A percentile compares a stretch with the other conserved stretches of the same genome.
phyloP scores from a whole-genome alignment of 1,284 basidiomycete species.

The Exobasidium cylindrosporum region DNA sequence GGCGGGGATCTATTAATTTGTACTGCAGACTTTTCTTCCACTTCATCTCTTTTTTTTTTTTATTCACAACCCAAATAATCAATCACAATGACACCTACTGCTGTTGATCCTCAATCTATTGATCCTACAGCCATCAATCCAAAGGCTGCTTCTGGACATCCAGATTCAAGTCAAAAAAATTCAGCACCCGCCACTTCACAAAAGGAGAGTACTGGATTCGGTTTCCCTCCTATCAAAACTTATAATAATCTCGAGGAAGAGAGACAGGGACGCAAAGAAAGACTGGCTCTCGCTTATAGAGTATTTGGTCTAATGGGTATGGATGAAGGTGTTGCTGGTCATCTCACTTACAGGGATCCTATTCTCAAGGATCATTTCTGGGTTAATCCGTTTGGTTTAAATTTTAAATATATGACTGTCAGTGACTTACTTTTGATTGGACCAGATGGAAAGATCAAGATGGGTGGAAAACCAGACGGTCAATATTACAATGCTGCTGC shows the following conservation, averaged over 20 bases:
- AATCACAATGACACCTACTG: neutral
- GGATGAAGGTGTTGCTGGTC: slow-evolving; percentile 62
- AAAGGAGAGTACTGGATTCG: slow-evolving; percentile 5
- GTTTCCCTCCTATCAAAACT: neutral
- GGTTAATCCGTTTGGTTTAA: slow-evolving; percentile 50
- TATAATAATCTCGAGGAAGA: slow-evolving; percentile 59
- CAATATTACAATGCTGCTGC: slow-evolving; percentile 57
- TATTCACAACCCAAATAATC: neutral
- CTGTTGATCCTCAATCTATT: neutral
- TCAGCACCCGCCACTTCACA: slow-evolving; percentile 1
- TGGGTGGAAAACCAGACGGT: slow-evolving; percentile 36
- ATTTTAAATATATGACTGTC: slow-evolving; percentile 37
- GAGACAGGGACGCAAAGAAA: slow-evolving; percentile 61
- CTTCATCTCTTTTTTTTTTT: neutral
- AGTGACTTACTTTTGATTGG: slow-evolving; percentile 38
- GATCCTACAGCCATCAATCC: neutral
- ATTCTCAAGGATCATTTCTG: slow-evolving; percentile 63
- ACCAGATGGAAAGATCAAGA: slow-evolving; percentile 34
- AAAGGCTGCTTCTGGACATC: neutral
- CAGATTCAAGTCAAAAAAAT: neutral
- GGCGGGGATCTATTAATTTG: too few relatives aligned
- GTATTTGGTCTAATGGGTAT: slow-evolving; percentile 63
- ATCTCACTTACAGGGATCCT: slow-evolving; percentile 67
- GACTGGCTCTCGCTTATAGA: slow-evolving; percentile 61
- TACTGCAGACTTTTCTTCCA: neutral